Conservation (phyloP, 495 filamentous ascomycete genomes). For the Aspergillus taichungensis region DNA sequence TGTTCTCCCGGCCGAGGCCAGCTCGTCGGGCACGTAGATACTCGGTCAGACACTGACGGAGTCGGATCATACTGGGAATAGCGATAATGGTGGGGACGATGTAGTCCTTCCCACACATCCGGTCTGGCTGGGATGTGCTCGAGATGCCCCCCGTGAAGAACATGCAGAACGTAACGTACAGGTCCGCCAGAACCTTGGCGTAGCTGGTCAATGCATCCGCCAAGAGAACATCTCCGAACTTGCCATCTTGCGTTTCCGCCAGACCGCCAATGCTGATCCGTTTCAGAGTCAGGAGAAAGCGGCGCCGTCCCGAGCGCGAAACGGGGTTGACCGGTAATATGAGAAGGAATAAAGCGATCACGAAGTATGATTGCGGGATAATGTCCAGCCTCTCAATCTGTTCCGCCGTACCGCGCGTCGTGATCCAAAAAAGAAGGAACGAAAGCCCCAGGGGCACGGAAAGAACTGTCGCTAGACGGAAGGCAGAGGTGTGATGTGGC, state of each 20-base stretch:
- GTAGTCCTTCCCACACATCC: constrained; percentile 65
- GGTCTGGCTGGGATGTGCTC: constrained; percentile 71
- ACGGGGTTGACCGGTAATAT: constrained; percentile 62
- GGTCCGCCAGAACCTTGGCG: constrained; percentile 79
- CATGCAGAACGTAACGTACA: constrained; percentile 88
- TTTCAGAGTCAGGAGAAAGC: constrained; percentile 61
- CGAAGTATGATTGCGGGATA: constrained; percentile 72
- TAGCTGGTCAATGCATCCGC: constrained; percentile 94
- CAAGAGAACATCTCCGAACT: constrained; percentile 90
- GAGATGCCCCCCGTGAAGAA: constrained; percentile 59
- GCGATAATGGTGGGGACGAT: constrained; percentile 74
- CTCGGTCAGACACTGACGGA: constrained; percentile 89
- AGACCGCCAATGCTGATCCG: constrained; percentile 71
- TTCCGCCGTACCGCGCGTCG: constrained; percentile 58
- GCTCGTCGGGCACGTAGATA: constrained; percentile 59
- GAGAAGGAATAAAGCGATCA: constrained; percentile 59
- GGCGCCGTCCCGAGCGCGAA: constrained; percentile 62
- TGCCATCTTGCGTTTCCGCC: constrained; percentile 71
- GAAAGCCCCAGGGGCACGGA: constrained; percentile 60
- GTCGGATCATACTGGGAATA: constrained; percentile 72
- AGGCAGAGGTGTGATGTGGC: constrained; percentile 69
- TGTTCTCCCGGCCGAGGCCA: constrained; percentile 36
- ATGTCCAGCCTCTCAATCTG: constrained; percentile 66
- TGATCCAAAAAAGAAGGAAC: constrained; percentile 70
- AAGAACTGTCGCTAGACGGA: constrained; percentile 70